phyloP scores from a whole-genome alignment of 176 grass and related monocot genomes.

The Pontederia crassipes region DNA sequence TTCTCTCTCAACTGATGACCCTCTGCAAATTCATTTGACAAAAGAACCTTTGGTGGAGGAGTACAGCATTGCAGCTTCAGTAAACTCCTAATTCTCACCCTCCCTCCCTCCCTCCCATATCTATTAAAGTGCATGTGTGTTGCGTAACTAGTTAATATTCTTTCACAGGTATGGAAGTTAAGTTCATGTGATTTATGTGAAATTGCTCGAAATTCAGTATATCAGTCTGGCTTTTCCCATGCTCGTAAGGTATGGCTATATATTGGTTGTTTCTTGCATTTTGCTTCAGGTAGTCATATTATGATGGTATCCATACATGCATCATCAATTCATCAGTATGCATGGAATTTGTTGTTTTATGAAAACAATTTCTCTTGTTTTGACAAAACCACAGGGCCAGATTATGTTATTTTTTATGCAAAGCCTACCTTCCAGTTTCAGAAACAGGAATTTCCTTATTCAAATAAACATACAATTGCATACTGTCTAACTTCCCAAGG shows the following conservation, averaged over 20 bases:
- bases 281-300: background rate
- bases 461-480: too few species aligned
- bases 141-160: conserved; percentile 13
- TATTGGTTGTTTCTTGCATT: background rate
- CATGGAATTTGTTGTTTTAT: too few species aligned
- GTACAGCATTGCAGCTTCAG: conserved; percentile 90
- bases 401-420: too few species aligned
- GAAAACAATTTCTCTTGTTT: too few species aligned
- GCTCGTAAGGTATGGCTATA: conserved; percentile 48
- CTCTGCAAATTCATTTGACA: conserved; percentile 88
- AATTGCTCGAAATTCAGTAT: conserved; percentile 21
- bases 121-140: background rate
- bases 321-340: too few species aligned
- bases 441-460: too few species aligned
- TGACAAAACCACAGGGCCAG: too few species aligned
- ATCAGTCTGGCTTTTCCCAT: conserved; percentile 36
- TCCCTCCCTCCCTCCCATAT: background rate
- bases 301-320: too few species aligned
- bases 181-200: conserved; percentile 82
- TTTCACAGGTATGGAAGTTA: conserved; percentile 79
- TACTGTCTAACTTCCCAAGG: too few species aligned
- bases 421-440: too few species aligned
- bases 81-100: conserved; percentile 18
- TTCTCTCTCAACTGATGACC: conserved; percentile 89
- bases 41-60: conserved; percentile 99